Conservation (phyloP, 768 basidiomycete species). For the Pleurotus pulmonarius region DNA sequence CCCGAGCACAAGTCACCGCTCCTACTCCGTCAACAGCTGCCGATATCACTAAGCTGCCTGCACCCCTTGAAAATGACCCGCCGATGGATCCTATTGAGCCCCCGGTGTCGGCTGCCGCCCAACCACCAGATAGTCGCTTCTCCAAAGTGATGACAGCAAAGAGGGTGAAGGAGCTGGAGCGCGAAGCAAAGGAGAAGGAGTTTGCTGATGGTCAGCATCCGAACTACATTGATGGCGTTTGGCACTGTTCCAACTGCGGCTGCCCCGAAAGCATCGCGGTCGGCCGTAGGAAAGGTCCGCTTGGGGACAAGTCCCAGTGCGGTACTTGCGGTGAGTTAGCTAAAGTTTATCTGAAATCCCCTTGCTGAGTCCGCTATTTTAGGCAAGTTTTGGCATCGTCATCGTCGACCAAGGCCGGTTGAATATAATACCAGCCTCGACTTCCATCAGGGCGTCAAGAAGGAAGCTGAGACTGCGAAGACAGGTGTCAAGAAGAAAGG, state of each 20-base stretch:
- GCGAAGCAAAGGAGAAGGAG: constrained; percentile 81
- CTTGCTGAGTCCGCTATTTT: neutral
- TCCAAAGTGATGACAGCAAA: constrained; percentile 51
- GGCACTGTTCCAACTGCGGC: constrained; percentile 96
- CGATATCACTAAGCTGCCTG: constrained; percentile 53
- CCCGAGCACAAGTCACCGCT: constrained; percentile 56
- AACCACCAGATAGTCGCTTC: constrained; percentile 43
- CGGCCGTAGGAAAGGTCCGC: constrained; percentile 83
- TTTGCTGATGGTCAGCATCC: constrained; percentile 80
- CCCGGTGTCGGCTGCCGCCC: constrained; percentile 35
- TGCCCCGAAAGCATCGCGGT: constrained; percentile 84
- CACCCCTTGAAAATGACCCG: constrained; percentile 60
- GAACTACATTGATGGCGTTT: constrained; percentile 79
- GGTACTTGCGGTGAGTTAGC: constrained; percentile 80
- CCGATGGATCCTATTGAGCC: constrained; percentile 4
- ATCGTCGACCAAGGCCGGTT: constrained; percentile 76
- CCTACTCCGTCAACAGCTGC: constrained; percentile 69
- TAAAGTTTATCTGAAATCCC: constrained; percentile 3
- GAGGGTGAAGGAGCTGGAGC: constrained; percentile 68
- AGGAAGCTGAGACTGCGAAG: constrained; percentile 55
- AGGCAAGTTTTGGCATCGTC: constrained; percentile 92
- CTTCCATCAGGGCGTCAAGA: constrained; percentile 55
- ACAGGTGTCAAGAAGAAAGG: constrained; percentile 55
- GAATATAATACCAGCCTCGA: constrained; percentile 76
- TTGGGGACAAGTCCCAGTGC: constrained; percentile 89